These are phyloP conservation scores for Wickerhamiella parazyma DNA, from an alignment of 805 yeast genomes.

Conservation along the genomic window DNA sequence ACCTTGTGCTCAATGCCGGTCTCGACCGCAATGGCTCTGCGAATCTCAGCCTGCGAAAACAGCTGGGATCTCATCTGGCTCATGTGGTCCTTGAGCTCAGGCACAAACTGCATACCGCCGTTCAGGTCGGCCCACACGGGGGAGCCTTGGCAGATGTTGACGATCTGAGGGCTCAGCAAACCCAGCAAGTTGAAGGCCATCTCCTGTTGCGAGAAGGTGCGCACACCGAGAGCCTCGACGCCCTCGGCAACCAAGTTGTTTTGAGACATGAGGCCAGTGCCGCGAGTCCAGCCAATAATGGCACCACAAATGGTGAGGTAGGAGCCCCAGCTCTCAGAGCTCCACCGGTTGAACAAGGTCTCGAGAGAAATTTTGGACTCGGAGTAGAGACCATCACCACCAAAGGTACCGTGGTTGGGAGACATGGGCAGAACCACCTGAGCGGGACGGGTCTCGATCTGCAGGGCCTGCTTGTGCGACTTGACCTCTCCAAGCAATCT, in stretches of 20 bases:
- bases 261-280: conserved; percentile 97
- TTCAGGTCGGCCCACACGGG: conserved; percentile 97
- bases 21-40: conserved; percentile 92
- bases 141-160: conserved; percentile 74
- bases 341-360: conserved; percentile 97
- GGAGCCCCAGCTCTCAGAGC: conserved; percentile 91
- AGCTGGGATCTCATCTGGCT: conserved; percentile 59
- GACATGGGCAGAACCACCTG: conserved; percentile 93
- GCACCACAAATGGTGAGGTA: conserved; percentile 97
- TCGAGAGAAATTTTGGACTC: conserved; percentile 93
- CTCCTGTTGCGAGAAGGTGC: conserved; percentile 97
- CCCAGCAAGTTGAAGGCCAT: conserved; percentile 98
- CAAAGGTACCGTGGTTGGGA: conserved; percentile 98
- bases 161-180: conserved; percentile 74
- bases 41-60: conserved; percentile 72
- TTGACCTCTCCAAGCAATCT: conserved; percentile 87
- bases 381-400: conserved; percentile 95
- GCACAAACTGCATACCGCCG: conserved; percentile 94
- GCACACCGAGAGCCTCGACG: conserved; percentile 86
- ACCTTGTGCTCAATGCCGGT: conserved; percentile 76
- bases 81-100: conserved; percentile 81
- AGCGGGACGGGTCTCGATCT: conserved; percentile 91
- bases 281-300: conserved; percentile 99
- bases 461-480: conserved; percentile 60
- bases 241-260: conserved; percentile 97